Percentiles rank a stretch among this genome's conserved stretches.
Conservation (phyloP, 2,329 filamentous ascomycete genomes). For the Xylaria sp. region DNA sequence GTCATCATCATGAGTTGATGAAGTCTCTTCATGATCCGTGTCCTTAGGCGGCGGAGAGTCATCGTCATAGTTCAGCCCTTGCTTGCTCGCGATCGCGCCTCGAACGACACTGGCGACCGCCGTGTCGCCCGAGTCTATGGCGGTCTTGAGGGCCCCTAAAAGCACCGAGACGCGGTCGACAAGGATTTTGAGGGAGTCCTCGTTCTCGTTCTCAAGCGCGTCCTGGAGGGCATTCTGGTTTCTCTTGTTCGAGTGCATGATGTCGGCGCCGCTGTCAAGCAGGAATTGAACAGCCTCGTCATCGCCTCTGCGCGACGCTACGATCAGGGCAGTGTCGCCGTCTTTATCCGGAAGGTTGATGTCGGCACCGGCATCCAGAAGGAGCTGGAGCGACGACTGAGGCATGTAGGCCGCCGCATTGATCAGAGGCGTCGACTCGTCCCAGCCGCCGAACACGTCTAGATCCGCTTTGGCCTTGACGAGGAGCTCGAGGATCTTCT, state of each 20-base stretch:
- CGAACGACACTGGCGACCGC: slow-evolving; percentile 35
- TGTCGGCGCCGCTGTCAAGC: slow-evolving; percentile 40
- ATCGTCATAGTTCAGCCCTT: slow-evolving; percentile 37
- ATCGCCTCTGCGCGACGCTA: slow-evolving; percentile 40
- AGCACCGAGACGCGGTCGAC: slow-evolving; percentile 36
- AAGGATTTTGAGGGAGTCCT: slow-evolving; percentile 36
- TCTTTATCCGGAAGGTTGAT: slow-evolving; percentile 41
- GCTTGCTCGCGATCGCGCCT: slow-evolving; percentile 31
- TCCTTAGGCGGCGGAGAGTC: slow-evolving; percentile 12
- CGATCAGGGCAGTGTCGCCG: slow-evolving; percentile 44
- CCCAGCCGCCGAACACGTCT: slow-evolving; percentile 40
- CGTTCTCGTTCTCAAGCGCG: slow-evolving; percentile 30
- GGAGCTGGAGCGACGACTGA: slow-evolving; percentile 33
- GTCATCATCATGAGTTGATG: slow-evolving; percentile 1
- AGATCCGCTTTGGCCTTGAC: slow-evolving; percentile 41
- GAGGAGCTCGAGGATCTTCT: slow-evolving; percentile 40
- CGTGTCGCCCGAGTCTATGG: slow-evolving; percentile 36
- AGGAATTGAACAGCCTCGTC: slow-evolving; percentile 39
- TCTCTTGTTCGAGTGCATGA: slow-evolving; percentile 37
- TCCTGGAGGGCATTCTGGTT: slow-evolving; percentile 37
- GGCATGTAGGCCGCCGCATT: slow-evolving; percentile 41
- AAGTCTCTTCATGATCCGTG: neutral
- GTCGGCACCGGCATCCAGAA: slow-evolving; percentile 42
- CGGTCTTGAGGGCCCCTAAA: slow-evolving; percentile 34
- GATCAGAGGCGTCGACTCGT: slow-evolving; percentile 42